Conservation (phyloP, 495 filamentous ascomycete species). For the Daldinia bambusicola region DNA sequence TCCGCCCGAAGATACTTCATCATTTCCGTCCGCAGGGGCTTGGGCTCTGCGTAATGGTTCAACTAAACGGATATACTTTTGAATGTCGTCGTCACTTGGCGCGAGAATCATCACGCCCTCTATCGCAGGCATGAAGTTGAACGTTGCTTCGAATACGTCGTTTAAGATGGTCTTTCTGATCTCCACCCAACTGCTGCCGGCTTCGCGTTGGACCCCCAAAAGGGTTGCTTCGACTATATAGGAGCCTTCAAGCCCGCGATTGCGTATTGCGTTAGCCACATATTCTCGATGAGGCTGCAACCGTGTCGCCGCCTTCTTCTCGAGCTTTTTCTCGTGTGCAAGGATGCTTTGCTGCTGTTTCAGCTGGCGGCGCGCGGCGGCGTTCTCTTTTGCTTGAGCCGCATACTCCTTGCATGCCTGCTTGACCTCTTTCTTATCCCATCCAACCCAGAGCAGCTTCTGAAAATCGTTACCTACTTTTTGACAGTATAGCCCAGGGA, state of each 20-base stretch:
- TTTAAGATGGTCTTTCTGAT: constrained; percentile 11
- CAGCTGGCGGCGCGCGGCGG: constrained; percentile 12
- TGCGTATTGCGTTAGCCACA: neutral
- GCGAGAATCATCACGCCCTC: constrained; percentile 20
- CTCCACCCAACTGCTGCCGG: constrained; percentile 12
- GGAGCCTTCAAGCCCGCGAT: constrained; percentile 11
- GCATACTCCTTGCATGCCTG: constrained; percentile 17
- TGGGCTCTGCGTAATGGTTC: neutral
- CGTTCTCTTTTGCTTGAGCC: constrained; percentile 16
- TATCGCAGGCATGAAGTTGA: constrained; percentile 14
- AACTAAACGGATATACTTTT: constrained; percentile 2
- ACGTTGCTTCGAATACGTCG: constrained; percentile 17
- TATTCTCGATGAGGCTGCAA: constrained; percentile 16
- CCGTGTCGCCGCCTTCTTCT: constrained; percentile 4
- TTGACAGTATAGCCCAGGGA: constrained; percentile 11
- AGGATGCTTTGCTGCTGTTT: constrained; percentile 5
- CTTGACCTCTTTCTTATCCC: constrained; percentile 27
- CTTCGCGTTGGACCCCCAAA: neutral
- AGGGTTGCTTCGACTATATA: constrained; percentile 17
- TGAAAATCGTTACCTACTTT: constrained; percentile 21
- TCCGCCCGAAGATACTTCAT: neutral
- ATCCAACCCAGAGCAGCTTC: constrained; percentile 27
- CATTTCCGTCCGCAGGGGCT: neutral
- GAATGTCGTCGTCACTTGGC: neutral
- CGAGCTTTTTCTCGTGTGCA: constrained; percentile 9